phyloP scores from a whole-genome alignment of 164 flowering plant species.

The Magnolia officinalis region DNA sequence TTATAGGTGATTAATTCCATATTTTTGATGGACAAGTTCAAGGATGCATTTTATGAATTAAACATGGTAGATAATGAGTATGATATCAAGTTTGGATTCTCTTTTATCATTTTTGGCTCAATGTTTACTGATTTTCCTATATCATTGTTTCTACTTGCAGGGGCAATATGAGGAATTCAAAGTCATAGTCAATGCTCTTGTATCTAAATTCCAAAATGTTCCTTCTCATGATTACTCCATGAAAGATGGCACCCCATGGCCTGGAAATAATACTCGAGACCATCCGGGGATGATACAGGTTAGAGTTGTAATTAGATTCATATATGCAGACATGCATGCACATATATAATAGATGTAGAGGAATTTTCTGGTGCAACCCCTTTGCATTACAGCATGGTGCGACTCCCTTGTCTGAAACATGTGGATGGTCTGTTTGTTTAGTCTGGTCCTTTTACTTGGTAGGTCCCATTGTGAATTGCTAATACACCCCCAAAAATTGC shows the following conservation, averaged over 20 bases:
- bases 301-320: neutral
- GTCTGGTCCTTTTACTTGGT: too few relatives aligned
- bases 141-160: constrained; percentile 17
- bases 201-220: constrained; percentile 22
- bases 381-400: neutral
- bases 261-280: constrained; percentile 31
- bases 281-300: constrained; percentile 47
- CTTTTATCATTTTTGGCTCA: neutral
- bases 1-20: too few relatives aligned
- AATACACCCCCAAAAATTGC: too few relatives aligned
- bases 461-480: too few relatives aligned
- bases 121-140: neutral
- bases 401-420: neutral
- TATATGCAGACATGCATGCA: neutral
- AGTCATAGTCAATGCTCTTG: constrained; percentile 27
- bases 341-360: neutral
- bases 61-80: too few relatives aligned
- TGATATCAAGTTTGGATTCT: too few relatives aligned
- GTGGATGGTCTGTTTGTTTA: too few relatives aligned
- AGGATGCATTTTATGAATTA: too few relatives aligned
- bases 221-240: constrained; percentile 30
- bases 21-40: too few relatives aligned
- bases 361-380: neutral
- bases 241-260: constrained; percentile 38
- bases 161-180: constrained; percentile 43